Evolutionary conservation across 345 rosid species (phyloP).

Genomic region (Sonneratia caseolaris): DNA sequence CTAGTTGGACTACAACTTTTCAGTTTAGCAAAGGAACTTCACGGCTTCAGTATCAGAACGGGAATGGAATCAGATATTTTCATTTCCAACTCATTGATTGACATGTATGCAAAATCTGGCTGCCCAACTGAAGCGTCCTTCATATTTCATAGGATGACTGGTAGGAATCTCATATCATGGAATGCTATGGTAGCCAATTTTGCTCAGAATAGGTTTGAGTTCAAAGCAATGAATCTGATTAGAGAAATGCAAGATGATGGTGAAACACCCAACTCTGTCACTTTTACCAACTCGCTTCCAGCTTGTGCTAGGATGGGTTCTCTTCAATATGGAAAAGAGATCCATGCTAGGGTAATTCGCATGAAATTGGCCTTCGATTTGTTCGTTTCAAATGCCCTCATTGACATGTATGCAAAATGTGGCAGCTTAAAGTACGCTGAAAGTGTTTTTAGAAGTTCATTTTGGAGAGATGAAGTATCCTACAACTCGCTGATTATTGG

Average conservation of each 20-base stretch:
- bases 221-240: conserved; percentile 24
- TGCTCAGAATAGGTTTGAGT: conserved; percentile 29
- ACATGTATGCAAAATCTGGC: conserved; percentile 43
- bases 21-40: conserved; percentile 31
- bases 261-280: conserved; percentile 27
- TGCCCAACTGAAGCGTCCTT: conserved; percentile 18
- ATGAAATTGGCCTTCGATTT: conserved; percentile 20
- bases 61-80: conserved; percentile 32
- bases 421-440: conserved; percentile 28
- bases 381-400: conserved; percentile 37
- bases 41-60: conserved; percentile 30
- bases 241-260: conserved; percentile 34
- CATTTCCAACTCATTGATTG: conserved; percentile 40
- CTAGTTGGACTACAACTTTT: conserved; percentile 26
- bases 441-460: conserved; percentile 22
- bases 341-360: conserved; percentile 32
- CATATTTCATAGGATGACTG: conserved; percentile 19
- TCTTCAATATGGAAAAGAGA: conserved; percentile 33
- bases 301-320: conserved; percentile 31
- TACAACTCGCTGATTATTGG: conserved; percentile 45
- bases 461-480: conserved; percentile 42
- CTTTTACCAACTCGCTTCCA: conserved; percentile 34
- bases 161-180: conserved; percentile 36
- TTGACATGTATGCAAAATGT: conserved; percentile 43
- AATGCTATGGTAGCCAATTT: conserved; percentile 48